Conservation (phyloP, 805 yeast species). For the Jamesozyma gamospora region DNA sequence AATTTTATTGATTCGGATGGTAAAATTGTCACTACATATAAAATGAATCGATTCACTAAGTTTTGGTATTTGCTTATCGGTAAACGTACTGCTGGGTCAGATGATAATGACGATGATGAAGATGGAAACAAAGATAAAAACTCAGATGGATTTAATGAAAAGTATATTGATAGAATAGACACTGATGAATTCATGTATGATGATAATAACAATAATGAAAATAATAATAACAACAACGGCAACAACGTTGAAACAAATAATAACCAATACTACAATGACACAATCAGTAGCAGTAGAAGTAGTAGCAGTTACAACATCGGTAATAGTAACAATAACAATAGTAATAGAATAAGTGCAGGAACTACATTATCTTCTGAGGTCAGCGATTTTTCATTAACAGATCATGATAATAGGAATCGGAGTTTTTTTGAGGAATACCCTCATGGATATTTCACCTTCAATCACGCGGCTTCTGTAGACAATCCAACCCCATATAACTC, state of each 20-base stretch:
- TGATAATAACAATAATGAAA: not conserved
- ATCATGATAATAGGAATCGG: too few relatives aligned
- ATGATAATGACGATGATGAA: not conserved
- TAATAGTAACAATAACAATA: too few relatives aligned
- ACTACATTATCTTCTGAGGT: too few relatives aligned
- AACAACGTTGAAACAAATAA: not conserved
- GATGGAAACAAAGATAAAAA: constrained; percentile 1
- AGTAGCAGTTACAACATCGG: too few relatives aligned
- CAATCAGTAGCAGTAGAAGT: too few relatives aligned
- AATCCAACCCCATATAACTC: too few relatives aligned
- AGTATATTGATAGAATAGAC: not conserved
- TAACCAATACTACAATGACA: too few relatives aligned
- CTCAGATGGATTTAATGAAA: constrained; percentile 1
- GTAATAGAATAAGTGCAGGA: not conserved
- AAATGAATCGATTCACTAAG: constrained; percentile 22
- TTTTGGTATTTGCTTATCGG: constrained; percentile 27
- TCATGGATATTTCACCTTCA: too few relatives aligned
- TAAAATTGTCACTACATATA: constrained; percentile 29
- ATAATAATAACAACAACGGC: not conserved
- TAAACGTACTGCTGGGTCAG: constrained; percentile 5
- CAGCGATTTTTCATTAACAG: too few relatives aligned
- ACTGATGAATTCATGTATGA: not conserved
- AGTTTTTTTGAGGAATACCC: too few relatives aligned
- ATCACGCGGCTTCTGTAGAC: too few relatives aligned
- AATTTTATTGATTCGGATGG: constrained; percentile 31